Base-by-base conservation (phyloP, 345 rosid species). In the Triadica sebifera region DNA sequence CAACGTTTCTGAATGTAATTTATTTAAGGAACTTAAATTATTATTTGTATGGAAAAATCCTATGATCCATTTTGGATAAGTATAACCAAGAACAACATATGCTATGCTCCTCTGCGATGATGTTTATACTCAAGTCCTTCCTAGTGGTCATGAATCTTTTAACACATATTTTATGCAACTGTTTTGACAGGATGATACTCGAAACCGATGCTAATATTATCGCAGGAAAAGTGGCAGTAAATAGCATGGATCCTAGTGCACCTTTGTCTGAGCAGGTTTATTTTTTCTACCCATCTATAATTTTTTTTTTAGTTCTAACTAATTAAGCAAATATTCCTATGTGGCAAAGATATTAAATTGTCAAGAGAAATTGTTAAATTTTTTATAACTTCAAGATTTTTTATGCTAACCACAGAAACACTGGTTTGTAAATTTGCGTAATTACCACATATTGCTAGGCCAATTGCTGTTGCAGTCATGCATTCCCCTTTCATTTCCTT, bases 241-340 rank as follows among this genome's bases (percentile, higher is more conserved):
- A 94, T 64, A 89, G 84, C 87, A 79, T 90, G 81, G 94, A 92
- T 81, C 89, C 89, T 55, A 81, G 79, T 50, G 89, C 92, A 65
- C 89, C 94, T 62, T 83, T 94, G 76, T 87, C 98, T 25, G 97
- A 94, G 80, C 97, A 94, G 97, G 98, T 94, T 49, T 53, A 38
- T 41, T 15, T 55, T 47, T 47, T 19, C 20, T 63, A 3, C 49
- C 34, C 56, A 51, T 19, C 71, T 50, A n/a, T 29, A 29, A 29
- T 29, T 29, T 29, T 29, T 29, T 29, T 29, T 2, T 2, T 29
- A 29, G 34, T 29, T 7, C 49, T 56, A 57, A 4, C 17, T 17
- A 16, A 29, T 8, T 39, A 2, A 37, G 9, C 17, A 47, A 50
- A 58, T 29, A 60, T 45, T 13, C 12, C 57, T 10, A 45, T 11